Evolutionary conservation across 257 asterid genomes (phyloP), one percentile per base, ranked within the genome.

Genomic region (Anisodus acutangulus): DNA sequence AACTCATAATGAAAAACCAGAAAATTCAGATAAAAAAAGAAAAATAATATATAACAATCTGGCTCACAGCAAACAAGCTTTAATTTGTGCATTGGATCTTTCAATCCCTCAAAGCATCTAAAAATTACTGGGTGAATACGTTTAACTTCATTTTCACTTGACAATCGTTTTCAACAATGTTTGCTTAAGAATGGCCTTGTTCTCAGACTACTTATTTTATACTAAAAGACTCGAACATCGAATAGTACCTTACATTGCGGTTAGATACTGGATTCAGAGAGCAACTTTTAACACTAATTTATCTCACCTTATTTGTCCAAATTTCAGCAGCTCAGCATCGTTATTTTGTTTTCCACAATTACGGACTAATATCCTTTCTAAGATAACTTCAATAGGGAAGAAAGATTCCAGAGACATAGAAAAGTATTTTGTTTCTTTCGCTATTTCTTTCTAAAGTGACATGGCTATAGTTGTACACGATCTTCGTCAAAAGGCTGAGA

Each of bases 131-230:
- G 12, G 22, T 19, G 69, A 9, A 63, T 63, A 63, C 22, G 16
- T 63, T 63, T 22, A 63, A 31, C 69, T 19, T 63, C 69, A 19
- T 26, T 64, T 70, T 41, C 35, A 41, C 35, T 41, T 41, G 78
- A 41, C 51, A 39, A 15, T 39, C 9, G 12, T 17, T 68, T 16
- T 70, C 51, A 70, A 70, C 54, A 41, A 70, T 41, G 13, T 41
- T 70, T 70, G 31, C 78, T 41, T 70, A 70, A 41, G 55, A 70
- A 70, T 41, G 16, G 8, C 4, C 78, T 70, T 70, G 26, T 70
- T 8, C 35, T 15, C 78, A 41, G 13, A 41, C 78, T 31, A 70
- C 55, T 41, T 70, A 41, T 16, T 63, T 41, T 41, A 45, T 7
- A 70, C 71, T 70, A 16, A 70, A 70, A 16, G 55, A 70, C 13